phyloP scores from a whole-genome alignment of 768 basidiomycete species.

The Rhodosporidiobolus sp. region DNA sequence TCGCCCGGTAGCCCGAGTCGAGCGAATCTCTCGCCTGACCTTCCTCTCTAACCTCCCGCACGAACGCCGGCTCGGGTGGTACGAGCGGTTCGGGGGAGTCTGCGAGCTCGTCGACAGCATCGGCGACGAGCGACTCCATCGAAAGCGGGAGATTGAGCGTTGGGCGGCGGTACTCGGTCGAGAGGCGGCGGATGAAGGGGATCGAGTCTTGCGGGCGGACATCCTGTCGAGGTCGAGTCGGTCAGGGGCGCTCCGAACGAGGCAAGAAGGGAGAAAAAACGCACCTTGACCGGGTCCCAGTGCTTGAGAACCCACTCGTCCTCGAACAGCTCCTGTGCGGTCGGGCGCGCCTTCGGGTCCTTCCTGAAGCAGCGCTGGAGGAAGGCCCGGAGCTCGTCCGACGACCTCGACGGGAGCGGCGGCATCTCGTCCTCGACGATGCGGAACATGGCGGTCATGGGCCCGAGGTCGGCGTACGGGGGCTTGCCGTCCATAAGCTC shows the following conservation, averaged over 20 bases:
- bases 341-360: constrained; percentile 75
- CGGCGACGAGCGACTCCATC: background rate
- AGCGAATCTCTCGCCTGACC: background rate
- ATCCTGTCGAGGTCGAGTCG: constrained; percentile 55
- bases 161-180: constrained; percentile 60
- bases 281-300: constrained; percentile 74
- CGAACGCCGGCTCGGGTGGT: background rate
- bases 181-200: constrained; percentile 88
- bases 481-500: constrained; percentile 89
- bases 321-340: constrained; percentile 77
- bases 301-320: constrained; percentile 84
- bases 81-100: constrained; percentile 11
- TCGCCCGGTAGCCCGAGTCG: constrained; percentile 12
- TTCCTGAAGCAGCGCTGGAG: constrained; percentile 85
- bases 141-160: constrained; percentile 50
- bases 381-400: constrained; percentile 73
- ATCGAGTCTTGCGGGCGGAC: constrained; percentile 90
- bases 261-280: constrained; percentile 31
- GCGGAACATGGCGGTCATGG: constrained; percentile 79
- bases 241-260: background rate
- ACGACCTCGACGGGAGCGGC: constrained; percentile 75
- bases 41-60: background rate
- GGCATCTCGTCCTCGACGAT: constrained; percentile 93
- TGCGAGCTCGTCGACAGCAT: background rate
- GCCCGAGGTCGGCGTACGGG: constrained; percentile 75